phyloP scores from a whole-genome alignment of 176 grass and related monocot genomes.

The Canna indica region DNA sequence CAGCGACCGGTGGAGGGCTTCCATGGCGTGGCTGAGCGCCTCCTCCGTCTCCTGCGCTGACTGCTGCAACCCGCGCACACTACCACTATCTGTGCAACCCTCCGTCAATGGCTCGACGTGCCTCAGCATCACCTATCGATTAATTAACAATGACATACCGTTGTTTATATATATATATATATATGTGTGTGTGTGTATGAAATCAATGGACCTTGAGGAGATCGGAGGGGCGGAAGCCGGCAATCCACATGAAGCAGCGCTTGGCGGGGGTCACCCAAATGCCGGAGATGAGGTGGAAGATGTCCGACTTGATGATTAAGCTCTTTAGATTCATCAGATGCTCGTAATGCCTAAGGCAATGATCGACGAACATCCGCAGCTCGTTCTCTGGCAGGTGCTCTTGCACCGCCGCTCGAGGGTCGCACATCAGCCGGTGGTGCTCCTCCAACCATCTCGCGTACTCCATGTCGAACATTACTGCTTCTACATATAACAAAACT shows the following conservation, averaged over 20 bases:
- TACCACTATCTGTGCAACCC: constrained; percentile 32
- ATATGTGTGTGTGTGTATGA: too few relatives aligned
- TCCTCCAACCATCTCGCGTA: too few relatives aligned
- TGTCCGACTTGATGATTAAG: constrained; percentile 21
- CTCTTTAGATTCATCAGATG: constrained; percentile 29
- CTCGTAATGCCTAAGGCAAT: constrained; percentile 24
- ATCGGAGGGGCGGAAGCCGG: constrained; percentile 52
- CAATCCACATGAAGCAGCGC: constrained; percentile 65
- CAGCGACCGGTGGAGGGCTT: too few relatives aligned
- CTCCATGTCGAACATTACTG: too few relatives aligned
- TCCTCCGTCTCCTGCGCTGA: too few relatives aligned
- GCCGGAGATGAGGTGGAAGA: constrained; percentile 50
- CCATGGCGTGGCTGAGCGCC: too few relatives aligned
- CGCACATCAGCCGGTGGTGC: too few relatives aligned
- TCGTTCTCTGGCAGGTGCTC: too few relatives aligned
- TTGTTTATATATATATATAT: constrained; percentile 19
- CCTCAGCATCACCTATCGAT: too few relatives aligned
- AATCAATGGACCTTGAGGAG: constrained; percentile 51
- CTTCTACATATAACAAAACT: too few relatives aligned
- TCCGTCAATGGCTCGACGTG: constrained; percentile 43
- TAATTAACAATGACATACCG: constrained; percentile 29
- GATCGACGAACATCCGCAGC: constrained; percentile 30
- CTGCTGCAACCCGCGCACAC: constrained; percentile 28
- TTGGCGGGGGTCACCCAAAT: constrained; percentile 43
- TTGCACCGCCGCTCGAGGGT: too few relatives aligned